These are phyloP conservation scores for Podospora pseudoanserina DNA, from an alignment of 495 filamentous ascomycete genomes.

Conservation along the genomic window DNA sequence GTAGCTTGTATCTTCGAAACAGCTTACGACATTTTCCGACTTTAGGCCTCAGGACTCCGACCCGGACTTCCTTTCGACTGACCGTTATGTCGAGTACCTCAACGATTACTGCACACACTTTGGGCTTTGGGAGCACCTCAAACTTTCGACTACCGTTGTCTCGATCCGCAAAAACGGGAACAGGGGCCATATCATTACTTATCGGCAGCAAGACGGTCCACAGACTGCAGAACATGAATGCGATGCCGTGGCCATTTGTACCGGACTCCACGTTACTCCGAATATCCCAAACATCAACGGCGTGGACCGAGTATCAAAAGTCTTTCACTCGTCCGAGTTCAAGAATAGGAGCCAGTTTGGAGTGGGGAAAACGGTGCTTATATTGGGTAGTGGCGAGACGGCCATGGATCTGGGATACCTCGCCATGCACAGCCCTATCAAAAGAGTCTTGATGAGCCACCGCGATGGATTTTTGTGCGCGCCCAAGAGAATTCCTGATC, in stretches of 20 bases:
- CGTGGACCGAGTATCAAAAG: conserved; percentile 36
- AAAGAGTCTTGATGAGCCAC: conserved; percentile 41
- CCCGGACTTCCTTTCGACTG: conserved; percentile 37
- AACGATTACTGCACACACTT: conserved; percentile 41
- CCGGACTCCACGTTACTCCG: conserved; percentile 24
- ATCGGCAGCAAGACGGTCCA: too few relatives aligned
- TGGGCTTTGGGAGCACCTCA: conserved; percentile 37
- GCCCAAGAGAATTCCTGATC: conserved; percentile 23
- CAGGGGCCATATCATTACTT: conserved; percentile 21
- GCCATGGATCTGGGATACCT: conserved; percentile 42
- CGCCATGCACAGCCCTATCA: conserved; percentile 38
- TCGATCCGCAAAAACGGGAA: conserved; percentile 21
- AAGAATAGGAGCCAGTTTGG: conserved; percentile 40
- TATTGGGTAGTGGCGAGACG: conserved; percentile 46
- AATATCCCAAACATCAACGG: conserved; percentile 39
- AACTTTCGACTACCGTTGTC: conserved; percentile 31
- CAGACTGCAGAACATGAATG: conserved; percentile 28
- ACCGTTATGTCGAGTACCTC: conserved; percentile 36
- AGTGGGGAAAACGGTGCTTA: conserved; percentile 36
- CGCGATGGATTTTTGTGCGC: conserved; percentile 41
- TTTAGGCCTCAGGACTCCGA: conserved; percentile 29
- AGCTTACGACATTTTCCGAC: conserved; percentile 43
- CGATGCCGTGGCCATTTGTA: conserved; percentile 38
- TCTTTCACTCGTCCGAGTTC: conserved; percentile 43
- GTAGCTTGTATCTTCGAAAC: conserved; percentile 41